phyloP scores from a whole-genome alignment of 352 stramenopile species.

The Bremia lactucae region DNA sequence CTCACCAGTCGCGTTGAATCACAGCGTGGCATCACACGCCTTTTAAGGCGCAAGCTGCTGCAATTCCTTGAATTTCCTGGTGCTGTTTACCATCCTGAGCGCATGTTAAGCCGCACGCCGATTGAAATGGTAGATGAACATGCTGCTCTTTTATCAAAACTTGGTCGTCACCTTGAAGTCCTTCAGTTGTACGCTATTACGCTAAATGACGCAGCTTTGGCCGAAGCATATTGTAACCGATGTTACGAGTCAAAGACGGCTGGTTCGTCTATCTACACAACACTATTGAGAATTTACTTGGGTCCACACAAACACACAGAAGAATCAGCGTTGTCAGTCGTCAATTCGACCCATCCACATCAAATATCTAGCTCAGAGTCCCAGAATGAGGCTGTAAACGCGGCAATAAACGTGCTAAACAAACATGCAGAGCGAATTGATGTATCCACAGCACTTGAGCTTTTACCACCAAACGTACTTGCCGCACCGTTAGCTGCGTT shows the following conservation, averaged over 20 bases:
- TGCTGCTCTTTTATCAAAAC: constrained; percentile 55
- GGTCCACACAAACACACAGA: constrained; percentile 23
- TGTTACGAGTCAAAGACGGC: constrained; percentile 66
- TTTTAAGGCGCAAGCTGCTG: constrained; percentile 53
- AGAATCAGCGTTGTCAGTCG: constrained; percentile 4
- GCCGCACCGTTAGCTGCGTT: constrained; percentile 41
- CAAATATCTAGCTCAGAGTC: constrained; percentile 10
- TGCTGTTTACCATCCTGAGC: constrained; percentile 60
- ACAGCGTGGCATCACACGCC: constrained; percentile 44
- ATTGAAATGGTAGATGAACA: constrained; percentile 75
- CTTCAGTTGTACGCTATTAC: constrained; percentile 72
- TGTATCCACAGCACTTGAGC: constrained; percentile 58
- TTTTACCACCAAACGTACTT: constrained; percentile 51
- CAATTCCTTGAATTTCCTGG: constrained; percentile 47
- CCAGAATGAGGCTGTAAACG: constrained; percentile 50
- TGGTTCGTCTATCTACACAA: constrained; percentile 77
- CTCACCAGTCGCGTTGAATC: constrained; percentile 48
- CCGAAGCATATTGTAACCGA: constrained; percentile 72
- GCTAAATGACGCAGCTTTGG: constrained; percentile 55
- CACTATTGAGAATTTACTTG: constrained; percentile 62
- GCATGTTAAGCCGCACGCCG: constrained; percentile 66
- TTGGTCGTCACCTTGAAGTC: constrained; percentile 72
- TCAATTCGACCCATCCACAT: constrained; percentile 18
- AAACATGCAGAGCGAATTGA: constrained; percentile 79
- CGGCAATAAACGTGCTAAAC: constrained; percentile 66